Base-by-base conservation (phyloP, 257 asterid genomes). In the Fraxinus pennsylvanica region DNA sequence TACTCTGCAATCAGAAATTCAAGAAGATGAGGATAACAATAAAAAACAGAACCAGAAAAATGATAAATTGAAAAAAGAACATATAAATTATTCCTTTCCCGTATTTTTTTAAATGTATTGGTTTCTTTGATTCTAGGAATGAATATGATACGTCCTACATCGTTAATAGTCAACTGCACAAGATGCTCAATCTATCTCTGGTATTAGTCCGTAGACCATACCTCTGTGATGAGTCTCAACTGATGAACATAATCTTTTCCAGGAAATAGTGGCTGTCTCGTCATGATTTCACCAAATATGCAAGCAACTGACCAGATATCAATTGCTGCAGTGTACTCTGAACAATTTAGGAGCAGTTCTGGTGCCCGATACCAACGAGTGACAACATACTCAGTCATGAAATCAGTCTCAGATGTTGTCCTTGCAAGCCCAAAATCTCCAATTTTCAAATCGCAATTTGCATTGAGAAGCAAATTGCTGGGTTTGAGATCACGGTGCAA, bases 301-400 rank as follows among this genome's bases (percentile, higher is more conserved):
- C 99, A 95, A 81, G 97, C 99, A 0, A 95, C 99, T 3, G 99
- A 95, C 99, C 99, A 95, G 72, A 92, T 93, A 85, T 95, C 99
- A 21, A 95, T 95, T 8, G 99, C 97, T 76, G 98, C 97, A 1
- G 99, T 95, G 89, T 95, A 95, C 78, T 95, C 99, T 0, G 97
- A 95, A 76, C 99, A 93, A 76, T 95, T 95, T n/a, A 95, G 78
- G 67, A 95, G 97, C 87, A 95, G 91, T 71, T 95, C 99, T 1
- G 99, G 99, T 19, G 99, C 99, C 70, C 99, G 88, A 75, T 95
- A 95, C 99, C 99, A 95, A 54, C 98, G 98, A 78, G 99, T 89
- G 67, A 95, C 99, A 27, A 95, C 99, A 47, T 95, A 95, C 86
- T 95, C 99, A 5, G 99, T 95, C 98, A 95, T 95, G 88, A 93